Percentiles rank a stretch among this genome's conserved stretches.
These are phyloP conservation scores for Cyclotella baltica DNA, from an alignment of 108 stramenopile species.

Conservation along the genomic window DNA sequence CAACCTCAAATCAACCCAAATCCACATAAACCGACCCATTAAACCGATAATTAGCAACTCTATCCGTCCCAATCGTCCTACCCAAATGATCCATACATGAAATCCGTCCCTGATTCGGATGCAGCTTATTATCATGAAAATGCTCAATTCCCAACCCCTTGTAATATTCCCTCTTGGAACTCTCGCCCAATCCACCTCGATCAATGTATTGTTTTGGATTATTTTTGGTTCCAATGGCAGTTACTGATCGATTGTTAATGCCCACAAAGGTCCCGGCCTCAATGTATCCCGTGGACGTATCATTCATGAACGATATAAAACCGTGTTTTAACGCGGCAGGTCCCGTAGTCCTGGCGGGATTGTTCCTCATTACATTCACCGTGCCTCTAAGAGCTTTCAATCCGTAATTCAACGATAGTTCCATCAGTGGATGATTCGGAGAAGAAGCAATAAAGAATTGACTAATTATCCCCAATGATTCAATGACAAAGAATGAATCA, in stretches of 20 bases:
- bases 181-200: neutral
- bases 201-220: neutral
- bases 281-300: neutral
- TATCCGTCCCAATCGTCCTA: neutral
- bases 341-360: neutral
- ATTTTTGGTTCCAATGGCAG: neutral
- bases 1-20: neutral
- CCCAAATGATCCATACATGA: constrained; percentile 3
- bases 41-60: neutral
- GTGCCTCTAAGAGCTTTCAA: neutral
- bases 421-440: neutral
- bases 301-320: neutral
- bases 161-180: neutral
- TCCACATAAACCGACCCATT: neutral
- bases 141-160: neutral
- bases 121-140: neutral
- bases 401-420: neutral
- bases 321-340: neutral
- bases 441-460: constrained; percentile 4
- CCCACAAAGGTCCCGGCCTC: neutral
- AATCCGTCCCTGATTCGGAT: neutral
- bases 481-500: constrained; percentile 8
- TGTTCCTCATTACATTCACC: neutral
- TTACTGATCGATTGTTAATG: neutral
- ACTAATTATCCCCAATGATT: neutral